These are phyloP conservation scores for Apophysomyces elegans DNA, from an alignment of 371 early-diverging fungal genomes.

Conservation along the genomic window DNA sequence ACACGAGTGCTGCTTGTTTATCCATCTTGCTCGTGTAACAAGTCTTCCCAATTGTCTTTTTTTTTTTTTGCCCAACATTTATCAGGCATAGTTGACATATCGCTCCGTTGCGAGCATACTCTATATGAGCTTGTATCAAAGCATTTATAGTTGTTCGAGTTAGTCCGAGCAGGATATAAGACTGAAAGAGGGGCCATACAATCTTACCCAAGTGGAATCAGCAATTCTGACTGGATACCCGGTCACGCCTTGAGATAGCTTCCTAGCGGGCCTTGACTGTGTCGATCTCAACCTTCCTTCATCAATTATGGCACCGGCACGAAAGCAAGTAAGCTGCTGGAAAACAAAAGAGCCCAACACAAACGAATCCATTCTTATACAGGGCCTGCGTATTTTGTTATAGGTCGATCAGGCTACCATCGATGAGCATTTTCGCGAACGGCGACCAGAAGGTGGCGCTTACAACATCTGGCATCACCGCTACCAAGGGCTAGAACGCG, in stretches of 20 bases:
- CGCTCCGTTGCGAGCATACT: no score
- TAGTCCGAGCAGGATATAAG: no score
- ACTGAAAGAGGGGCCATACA: no score
- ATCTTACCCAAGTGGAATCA: no score
- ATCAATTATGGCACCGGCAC: conserved; percentile 24
- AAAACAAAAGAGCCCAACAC: background rate
- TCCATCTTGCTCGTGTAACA: no score
- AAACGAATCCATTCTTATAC: background rate
- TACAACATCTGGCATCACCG: conserved; percentile 86
- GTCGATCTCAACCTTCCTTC: background rate
- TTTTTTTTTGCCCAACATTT: no score
- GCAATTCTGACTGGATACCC: no score
- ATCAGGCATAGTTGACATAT: no score
- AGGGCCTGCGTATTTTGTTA: background rate
- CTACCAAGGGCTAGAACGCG: conserved; percentile 59
- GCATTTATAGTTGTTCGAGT: no score
- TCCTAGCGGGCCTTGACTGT: background rate
- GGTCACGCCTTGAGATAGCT: background rate
- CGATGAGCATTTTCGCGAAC: conserved; percentile 45
- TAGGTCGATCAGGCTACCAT: conserved; percentile 50
- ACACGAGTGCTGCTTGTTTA: no score
- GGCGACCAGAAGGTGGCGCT: conserved; percentile 54
- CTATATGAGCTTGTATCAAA: no score
- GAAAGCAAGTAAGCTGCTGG: conserved; percentile 22
- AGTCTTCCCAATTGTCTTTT: no score